Percentiles rank a stretch among this genome's conserved stretches.
These are phyloP conservation scores for Trichoderma endophyticum DNA, from an alignment of 2,329 filamentous ascomycete species.

Conservation along the genomic window DNA sequence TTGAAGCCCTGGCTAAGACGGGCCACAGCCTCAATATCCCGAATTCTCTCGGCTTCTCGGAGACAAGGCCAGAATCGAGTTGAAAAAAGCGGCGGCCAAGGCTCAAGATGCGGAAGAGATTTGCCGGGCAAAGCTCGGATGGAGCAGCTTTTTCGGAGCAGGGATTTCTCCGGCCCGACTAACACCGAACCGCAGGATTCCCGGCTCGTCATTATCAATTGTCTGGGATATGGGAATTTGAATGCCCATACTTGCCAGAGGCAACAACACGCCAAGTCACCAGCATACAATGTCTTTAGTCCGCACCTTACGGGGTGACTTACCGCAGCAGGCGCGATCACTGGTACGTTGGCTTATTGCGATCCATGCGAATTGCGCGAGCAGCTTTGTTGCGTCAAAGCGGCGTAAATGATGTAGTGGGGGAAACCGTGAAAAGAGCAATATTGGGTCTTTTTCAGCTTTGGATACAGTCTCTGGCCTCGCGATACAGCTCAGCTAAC, in stretches of 20 bases:
- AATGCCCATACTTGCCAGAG: slow-evolving; percentile 1
- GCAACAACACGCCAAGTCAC: slow-evolving; percentile 21
- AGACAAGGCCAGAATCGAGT: neutral
- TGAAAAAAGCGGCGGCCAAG: neutral
- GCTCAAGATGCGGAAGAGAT: neutral
- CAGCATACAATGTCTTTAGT: slow-evolving; percentile 41
- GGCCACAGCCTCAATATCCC: slow-evolving; percentile 3
- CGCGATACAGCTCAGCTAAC: neutral
- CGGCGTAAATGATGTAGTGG: neutral
- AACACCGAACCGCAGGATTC: slow-evolving; percentile 30
- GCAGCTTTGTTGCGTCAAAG: neutral
- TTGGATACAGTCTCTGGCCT: neutral
- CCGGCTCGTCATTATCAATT: slow-evolving; percentile 30
- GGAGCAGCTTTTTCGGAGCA: neutral
- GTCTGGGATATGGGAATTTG: slow-evolving; percentile 6
- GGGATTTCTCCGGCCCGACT: slow-evolving; percentile 34
- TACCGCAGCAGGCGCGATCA: slow-evolving; percentile 56
- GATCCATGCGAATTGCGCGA: neutral
- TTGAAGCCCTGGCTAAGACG: neutral
- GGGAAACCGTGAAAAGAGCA: slow-evolving; percentile 7
- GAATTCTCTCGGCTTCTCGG: slow-evolving; percentile 7
- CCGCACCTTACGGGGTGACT: slow-evolving; percentile 46
- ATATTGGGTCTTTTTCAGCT: neutral
- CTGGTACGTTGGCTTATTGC: slow-evolving; percentile 41
- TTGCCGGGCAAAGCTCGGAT: slow-evolving; percentile 15